These are phyloP conservation scores for Adansonia grandidieri DNA, from an alignment of 441 rosid species.

Conservation along the genomic window DNA sequence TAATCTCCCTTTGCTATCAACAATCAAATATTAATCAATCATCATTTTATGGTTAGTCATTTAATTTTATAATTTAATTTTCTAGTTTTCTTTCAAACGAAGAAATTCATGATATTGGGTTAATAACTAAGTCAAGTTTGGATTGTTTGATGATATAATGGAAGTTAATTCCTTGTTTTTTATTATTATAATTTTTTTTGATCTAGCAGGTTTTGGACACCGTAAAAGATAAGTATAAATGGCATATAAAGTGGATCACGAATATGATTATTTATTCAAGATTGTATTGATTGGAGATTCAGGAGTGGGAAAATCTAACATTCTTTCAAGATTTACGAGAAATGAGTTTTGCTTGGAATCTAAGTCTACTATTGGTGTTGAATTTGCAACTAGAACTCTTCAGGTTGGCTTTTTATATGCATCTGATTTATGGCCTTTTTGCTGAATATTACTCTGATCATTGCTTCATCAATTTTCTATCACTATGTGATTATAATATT, in stretches of 20 bases:
- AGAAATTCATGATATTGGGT: no score
- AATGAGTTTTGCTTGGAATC: slow-evolving; percentile 56
- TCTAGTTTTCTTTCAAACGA: no score
- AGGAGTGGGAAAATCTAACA: slow-evolving; percentile 56
- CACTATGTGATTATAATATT: not conserved
- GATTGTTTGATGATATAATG: no score
- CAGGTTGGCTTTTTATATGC: slow-evolving; percentile 31
- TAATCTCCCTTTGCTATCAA: not conserved
- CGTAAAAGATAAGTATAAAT: slow-evolving; percentile 20
- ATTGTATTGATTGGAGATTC: slow-evolving; percentile 55
- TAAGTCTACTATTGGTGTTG: slow-evolving; percentile 56
- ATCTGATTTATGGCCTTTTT: not conserved
- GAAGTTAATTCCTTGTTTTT: no score
- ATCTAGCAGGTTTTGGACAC: no score
- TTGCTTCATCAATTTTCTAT: not conserved
- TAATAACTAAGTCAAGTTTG: no score
- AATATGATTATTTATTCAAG: slow-evolving; percentile 54
- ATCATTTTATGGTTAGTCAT: slow-evolving; percentile 34
- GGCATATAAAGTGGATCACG: slow-evolving; percentile 54
- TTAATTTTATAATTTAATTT: no score
- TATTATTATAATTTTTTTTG: no score
- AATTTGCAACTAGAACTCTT: slow-evolving; percentile 57
- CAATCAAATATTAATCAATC: not conserved
- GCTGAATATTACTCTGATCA: not conserved
- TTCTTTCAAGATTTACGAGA: slow-evolving; percentile 52